Evolutionary conservation across 1,139 yeast species (phyloP).

Genomic region (Saccharomyces hybrid): DNA sequence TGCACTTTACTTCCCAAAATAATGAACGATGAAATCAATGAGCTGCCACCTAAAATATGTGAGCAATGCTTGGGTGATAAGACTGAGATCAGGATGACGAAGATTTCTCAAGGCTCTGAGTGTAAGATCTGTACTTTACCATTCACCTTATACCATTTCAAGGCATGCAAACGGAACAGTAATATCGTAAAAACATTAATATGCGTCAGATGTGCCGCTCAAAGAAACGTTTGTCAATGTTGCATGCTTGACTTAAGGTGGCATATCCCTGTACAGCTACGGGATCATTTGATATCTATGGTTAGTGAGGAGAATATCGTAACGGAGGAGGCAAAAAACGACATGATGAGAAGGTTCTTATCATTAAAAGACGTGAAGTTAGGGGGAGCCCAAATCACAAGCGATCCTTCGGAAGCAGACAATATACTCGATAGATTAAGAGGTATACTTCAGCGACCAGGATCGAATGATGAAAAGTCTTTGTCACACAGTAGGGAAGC

Average conservation of each 20-base stretch:
- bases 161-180: constrained; percentile 35
- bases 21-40: background rate
- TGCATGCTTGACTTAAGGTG: constrained; percentile 78
- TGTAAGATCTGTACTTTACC: constrained; percentile 79
- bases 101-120: constrained; percentile 68
- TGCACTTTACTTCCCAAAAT: background rate
- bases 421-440: constrained; percentile 31
- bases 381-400: constrained; percentile 35
- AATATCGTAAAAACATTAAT: constrained; percentile 35
- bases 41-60: constrained; percentile 40
- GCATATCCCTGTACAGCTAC: constrained; percentile 66
- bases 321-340: constrained; percentile 41
- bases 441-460: constrained; percentile 7
- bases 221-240: constrained; percentile 77
- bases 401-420: constrained; percentile 30
- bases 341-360: constrained; percentile 44
- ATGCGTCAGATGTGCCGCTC: constrained; percentile 71
- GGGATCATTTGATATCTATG: constrained; percentile 77
- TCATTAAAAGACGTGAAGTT: constrained; percentile 42
- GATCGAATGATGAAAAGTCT: background rate
- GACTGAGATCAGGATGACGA: constrained; percentile 59
- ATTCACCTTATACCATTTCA: constrained; percentile 75
- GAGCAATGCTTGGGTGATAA: constrained; percentile 63
- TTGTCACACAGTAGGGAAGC: background rate
- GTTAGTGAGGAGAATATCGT: constrained; percentile 47